phyloP scores from a whole-genome alignment of 164 flowering plant genomes.

The Echeveria elegans region DNA sequence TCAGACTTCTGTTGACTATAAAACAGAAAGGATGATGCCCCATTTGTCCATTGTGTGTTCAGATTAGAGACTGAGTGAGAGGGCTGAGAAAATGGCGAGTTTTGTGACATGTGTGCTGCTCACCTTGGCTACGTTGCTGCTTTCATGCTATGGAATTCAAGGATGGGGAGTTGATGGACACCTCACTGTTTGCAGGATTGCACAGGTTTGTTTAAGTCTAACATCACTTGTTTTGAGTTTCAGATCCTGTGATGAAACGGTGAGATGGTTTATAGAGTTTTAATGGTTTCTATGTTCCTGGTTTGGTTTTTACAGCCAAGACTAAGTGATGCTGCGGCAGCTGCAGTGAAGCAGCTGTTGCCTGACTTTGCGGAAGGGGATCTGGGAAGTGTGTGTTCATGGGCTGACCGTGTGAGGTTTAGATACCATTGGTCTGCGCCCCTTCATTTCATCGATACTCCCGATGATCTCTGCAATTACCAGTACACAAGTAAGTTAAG shows the following conservation, averaged over 20 bases:
- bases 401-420: constrained; percentile 81
- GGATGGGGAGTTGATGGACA: constrained; percentile 82
- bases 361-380: constrained; percentile 54
- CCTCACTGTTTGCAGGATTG: constrained; percentile 30
- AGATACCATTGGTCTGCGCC: constrained; percentile 72
- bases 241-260: not conserved
- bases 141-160: constrained; percentile 27
- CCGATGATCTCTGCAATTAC: constrained; percentile 62
- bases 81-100: not conserved
- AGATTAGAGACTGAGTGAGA: not conserved
- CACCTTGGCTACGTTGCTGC: constrained; percentile 14
- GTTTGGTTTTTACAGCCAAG: constrained; percentile 28
- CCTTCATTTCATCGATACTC: constrained; percentile 76
- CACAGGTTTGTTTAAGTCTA: too few species aligned
- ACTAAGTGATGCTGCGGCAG: constrained; percentile 56
- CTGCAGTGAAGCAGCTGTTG: constrained; percentile 57
- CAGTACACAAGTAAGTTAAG: constrained; percentile 37
- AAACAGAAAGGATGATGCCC: not conserved
- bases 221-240: too few species aligned
- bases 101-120: not conserved
- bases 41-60: not conserved
- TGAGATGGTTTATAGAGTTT: too few species aligned
- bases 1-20: not conserved
- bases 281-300: not conserved
- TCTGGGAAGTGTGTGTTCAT: constrained; percentile 54